Evolutionary conservation across 169 alveolate genomes (phyloP), one percentile per base, ranked within the genome.

Genomic region (Eimeria necatrix): DNA sequence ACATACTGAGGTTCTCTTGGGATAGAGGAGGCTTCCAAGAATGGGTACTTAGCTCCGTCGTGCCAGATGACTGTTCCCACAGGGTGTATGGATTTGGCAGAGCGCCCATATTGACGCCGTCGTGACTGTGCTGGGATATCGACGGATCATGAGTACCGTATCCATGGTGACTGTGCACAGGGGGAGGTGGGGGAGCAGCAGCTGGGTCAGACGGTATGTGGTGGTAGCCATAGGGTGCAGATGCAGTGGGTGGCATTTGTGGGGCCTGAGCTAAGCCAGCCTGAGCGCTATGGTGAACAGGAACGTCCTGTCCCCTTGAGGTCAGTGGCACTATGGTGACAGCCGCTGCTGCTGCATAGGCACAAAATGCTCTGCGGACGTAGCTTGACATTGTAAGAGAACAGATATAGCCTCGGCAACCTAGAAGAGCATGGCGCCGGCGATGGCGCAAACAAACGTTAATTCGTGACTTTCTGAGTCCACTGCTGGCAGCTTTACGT

Each of bases 141-240:
- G 74, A 24, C 59, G 9, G 93, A 51, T 70, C 95, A 74, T 20
- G 97, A 70, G 60, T 70, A 94, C 32, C 93, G 60, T 70, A 95
- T 68, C 86, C 89, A 83, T 60, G 97, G 89, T 81, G 95, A 26
- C 70, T 48, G 84, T 64, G 93, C 70, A 49, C 68, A 22, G 93
- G 53, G 3, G 76, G 84, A 32, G 93, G 56, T 46, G 84, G 92
- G n/a, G 26, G 60, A 10, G 78, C 64, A 12, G 61, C 80, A 84
- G 74, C 22, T 56, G 64, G 92, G 12, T 84, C 92, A 18, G 78
- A 49, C 16, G 92, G 80, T 9, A 52, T 41, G 18, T 84, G 92
- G 80, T 53, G 92, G 24, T 81, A 53, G 92, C 92, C 92, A 60
- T 84, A 84, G 70, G 74, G 60, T 5, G 78, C 92, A 84, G 92